Percentiles rank a stretch among this genome's conserved stretches.
These are phyloP conservation scores for Emericellopsis terricola DNA, from an alignment of 495 filamentous ascomycete genomes.

Conservation along the genomic window DNA sequence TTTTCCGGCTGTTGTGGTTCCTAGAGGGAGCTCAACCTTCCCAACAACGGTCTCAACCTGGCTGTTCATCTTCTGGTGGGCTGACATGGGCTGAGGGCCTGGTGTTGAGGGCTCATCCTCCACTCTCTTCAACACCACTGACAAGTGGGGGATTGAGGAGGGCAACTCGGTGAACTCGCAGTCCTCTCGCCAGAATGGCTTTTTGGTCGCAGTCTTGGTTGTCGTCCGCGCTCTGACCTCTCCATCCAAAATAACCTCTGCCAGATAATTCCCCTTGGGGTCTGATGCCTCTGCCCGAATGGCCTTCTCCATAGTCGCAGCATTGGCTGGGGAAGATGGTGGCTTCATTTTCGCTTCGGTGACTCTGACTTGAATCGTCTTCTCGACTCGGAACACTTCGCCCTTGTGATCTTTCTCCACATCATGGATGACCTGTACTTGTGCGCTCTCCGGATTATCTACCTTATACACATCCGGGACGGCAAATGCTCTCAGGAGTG, in stretches of 20 bases:
- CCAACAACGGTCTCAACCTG: slow-evolving; percentile 33
- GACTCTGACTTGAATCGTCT: slow-evolving; percentile 33
- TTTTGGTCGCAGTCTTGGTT: slow-evolving; percentile 61
- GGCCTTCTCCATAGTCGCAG: not conserved
- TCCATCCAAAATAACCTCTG: slow-evolving; percentile 82
- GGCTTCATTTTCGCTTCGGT: slow-evolving; percentile 37
- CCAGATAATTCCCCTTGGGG: slow-evolving; percentile 49
- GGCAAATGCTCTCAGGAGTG: slow-evolving; percentile 78
- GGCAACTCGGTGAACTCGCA: slow-evolving; percentile 77
- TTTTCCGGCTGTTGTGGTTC: not conserved
- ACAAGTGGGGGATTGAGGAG: slow-evolving; percentile 55
- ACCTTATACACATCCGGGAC: slow-evolving; percentile 79
- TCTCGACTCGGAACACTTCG: slow-evolving; percentile 40
- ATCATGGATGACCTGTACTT: slow-evolving; percentile 21
- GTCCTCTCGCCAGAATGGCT: slow-evolving; percentile 90
- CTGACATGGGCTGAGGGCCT: slow-evolving; percentile 22
- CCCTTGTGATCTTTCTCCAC: slow-evolving; percentile 18
- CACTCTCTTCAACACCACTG: slow-evolving; percentile 67
- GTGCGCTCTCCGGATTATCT: slow-evolving; percentile 15
- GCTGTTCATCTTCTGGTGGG: slow-evolving; percentile 19
- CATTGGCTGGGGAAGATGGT: not conserved
- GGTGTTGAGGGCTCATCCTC: slow-evolving; percentile 18
- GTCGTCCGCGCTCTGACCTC: slow-evolving; percentile 76
- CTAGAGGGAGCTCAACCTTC: slow-evolving; percentile 61
- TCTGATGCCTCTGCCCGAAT: slow-evolving; percentile 18